These are phyloP conservation scores for Piper longum DNA, from an alignment of 164 flowering plant species.

Conservation along the genomic window DNA sequence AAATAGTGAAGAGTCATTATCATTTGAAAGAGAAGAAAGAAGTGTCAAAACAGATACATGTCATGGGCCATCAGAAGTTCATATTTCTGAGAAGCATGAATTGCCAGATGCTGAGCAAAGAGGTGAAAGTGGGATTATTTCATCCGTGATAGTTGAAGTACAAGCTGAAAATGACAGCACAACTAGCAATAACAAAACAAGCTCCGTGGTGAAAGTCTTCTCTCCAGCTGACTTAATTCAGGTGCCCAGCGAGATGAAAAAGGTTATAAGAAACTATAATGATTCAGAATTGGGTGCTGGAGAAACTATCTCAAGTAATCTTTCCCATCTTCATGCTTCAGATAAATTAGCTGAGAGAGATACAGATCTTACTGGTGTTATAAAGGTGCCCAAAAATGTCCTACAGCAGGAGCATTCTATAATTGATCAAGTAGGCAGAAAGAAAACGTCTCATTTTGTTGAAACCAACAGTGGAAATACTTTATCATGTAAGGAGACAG, in stretches of 20 bases:
- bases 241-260: conserved; percentile 10
- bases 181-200: conserved; percentile 5
- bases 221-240: conserved; percentile 15
- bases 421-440: conserved; percentile 1
- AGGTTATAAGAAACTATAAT: conserved; percentile 7
- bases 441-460: conserved; percentile 5
- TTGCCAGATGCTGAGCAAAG: neutral
- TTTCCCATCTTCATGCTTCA: neutral
- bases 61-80: neutral
- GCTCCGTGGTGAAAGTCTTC: conserved; percentile 5
- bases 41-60: neutral
- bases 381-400: neutral
- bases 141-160: conserved; percentile 12
- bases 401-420: neutral
- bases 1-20: neutral
- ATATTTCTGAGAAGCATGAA: neutral
- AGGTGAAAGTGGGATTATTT: neutral
- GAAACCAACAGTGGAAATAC: conserved; percentile 9
- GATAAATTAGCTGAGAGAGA: neutral
- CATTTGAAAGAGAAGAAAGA: neutral
- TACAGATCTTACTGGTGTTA: neutral
- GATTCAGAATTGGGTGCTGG: conserved; percentile 7
- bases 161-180: conserved; percentile 5
- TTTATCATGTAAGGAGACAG: conserved; percentile 7
- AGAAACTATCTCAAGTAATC: neutral